Conservation (phyloP, 345 rosid species). For the Psidium guajava region DNA sequence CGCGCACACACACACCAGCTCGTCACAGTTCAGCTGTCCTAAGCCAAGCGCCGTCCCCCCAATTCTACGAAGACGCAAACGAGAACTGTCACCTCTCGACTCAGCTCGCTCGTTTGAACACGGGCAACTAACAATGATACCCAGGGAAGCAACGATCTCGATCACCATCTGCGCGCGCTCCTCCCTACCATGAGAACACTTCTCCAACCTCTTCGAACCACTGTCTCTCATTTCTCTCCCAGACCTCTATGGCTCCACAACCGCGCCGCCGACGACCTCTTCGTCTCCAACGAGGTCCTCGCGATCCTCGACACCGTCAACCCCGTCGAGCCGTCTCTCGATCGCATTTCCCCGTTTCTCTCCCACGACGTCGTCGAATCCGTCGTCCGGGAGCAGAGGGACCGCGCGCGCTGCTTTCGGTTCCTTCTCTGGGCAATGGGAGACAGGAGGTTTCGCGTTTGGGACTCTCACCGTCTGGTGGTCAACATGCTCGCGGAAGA, state of each 20-base stretch:
- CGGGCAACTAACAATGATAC: background rate
- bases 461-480: constrained; percentile 15
- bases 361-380: constrained; percentile 21
- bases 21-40: background rate
- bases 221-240: background rate
- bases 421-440: constrained; percentile 74
- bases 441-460: constrained; percentile 32
- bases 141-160: background rate
- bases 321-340: constrained; percentile 3
- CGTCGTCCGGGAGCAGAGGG: constrained; percentile 38
- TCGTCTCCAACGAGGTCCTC: constrained; percentile 35
- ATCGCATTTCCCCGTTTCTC: constrained; percentile 1
- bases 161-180: background rate
- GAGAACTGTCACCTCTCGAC: background rate
- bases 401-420: constrained; percentile 42
- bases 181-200: background rate
- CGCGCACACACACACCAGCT: background rate
- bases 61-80: background rate
- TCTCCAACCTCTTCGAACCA: background rate
- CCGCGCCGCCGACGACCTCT: constrained; percentile 3
- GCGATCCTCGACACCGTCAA: constrained; percentile 24
- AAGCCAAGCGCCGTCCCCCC: background rate
- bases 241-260: background rate
- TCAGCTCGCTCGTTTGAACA: background rate
- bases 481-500: constrained; percentile 35